Conservation (phyloP, 1,139 yeast genomes). For the Kurtzmaniella natalensis region DNA sequence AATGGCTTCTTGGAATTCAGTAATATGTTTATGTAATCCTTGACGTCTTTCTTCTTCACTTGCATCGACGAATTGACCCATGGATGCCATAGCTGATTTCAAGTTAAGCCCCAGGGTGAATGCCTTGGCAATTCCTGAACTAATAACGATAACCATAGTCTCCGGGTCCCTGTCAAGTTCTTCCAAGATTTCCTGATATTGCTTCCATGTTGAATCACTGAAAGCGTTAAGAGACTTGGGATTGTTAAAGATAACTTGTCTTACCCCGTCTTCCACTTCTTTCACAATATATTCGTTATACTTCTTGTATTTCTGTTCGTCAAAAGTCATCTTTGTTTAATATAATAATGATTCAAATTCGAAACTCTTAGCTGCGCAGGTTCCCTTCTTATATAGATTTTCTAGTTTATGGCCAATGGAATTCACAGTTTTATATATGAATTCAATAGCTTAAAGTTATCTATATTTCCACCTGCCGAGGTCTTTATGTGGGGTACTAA, state of each 20-base stretch:
- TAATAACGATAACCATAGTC: constrained; percentile 50
- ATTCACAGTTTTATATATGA: too few relatives aligned
- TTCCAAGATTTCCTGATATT: constrained; percentile 48
- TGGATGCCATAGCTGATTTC: constrained; percentile 27
- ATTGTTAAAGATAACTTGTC: constrained; percentile 61
- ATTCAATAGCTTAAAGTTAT: too few relatives aligned
- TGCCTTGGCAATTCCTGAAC: constrained; percentile 53
- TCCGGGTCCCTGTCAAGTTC: constrained; percentile 41
- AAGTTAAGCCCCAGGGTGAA: constrained; percentile 70
- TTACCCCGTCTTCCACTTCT: constrained; percentile 45
- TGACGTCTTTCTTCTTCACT: constrained; percentile 19
- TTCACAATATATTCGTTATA: constrained; percentile 37
- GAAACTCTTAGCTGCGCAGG: too few relatives aligned
- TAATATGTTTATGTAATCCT: constrained; percentile 37
- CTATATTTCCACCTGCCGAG: too few relatives aligned
- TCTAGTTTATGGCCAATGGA: too few relatives aligned
- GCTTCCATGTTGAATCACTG: constrained; percentile 49
- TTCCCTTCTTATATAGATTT: constrained; percentile 1
- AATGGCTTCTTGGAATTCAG: constrained; percentile 57
- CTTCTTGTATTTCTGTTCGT: constrained; percentile 25
- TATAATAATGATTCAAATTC: too few relatives aligned
- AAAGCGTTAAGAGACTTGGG: constrained; percentile 62
- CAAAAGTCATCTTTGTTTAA: constrained; percentile 17
- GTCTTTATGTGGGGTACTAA: too few relatives aligned
- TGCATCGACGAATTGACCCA: constrained; percentile 10